phyloP scores from a whole-genome alignment of 768 basidiomycete genomes.

The Tulasnella sp. region DNA sequence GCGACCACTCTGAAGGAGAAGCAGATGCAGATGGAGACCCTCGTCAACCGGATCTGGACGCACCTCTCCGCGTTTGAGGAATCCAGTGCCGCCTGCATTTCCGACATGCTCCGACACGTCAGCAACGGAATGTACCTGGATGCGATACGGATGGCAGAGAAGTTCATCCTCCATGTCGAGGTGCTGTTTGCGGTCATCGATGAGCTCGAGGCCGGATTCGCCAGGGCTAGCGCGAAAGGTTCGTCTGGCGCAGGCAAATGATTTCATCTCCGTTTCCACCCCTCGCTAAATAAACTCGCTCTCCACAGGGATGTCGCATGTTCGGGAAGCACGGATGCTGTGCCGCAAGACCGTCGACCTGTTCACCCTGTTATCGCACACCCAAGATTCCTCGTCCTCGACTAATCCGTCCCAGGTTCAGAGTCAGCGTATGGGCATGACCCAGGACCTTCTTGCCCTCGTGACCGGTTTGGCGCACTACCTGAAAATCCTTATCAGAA shows the following conservation, averaged over 20 bases:
- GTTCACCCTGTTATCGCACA: conserved; percentile 93
- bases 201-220: conserved; percentile 89
- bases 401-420: conserved; percentile 4
- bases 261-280: conserved; percentile 15
- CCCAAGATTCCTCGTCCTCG: conserved; percentile 82
- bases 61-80: conserved; percentile 98
- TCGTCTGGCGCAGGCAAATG: conserved; percentile 38
- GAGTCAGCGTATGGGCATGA: conserved; percentile 85
- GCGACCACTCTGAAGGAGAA: conserved; percentile 81
- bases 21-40: conserved; percentile 92
- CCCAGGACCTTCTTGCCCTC: conserved; percentile 92
- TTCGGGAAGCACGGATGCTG: conserved; percentile 96
- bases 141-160: conserved; percentile 97
- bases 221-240: conserved; percentile 83
- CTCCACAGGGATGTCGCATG: conserved; percentile 90
- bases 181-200: conserved; percentile 97
- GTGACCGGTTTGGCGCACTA: conserved; percentile 99
- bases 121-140: conserved; percentile 96
- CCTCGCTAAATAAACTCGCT: background rate
- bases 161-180: conserved; percentile 98
- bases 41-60: conserved; percentile 99
- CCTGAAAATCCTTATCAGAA: conserved; percentile 98
- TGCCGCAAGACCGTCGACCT: conserved; percentile 99
- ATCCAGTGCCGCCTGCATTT: conserved; percentile 98
- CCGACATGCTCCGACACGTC: conserved; percentile 97